Conservation (phyloP, 129 eudicot genomes). For the Mikania micrantha region DNA sequence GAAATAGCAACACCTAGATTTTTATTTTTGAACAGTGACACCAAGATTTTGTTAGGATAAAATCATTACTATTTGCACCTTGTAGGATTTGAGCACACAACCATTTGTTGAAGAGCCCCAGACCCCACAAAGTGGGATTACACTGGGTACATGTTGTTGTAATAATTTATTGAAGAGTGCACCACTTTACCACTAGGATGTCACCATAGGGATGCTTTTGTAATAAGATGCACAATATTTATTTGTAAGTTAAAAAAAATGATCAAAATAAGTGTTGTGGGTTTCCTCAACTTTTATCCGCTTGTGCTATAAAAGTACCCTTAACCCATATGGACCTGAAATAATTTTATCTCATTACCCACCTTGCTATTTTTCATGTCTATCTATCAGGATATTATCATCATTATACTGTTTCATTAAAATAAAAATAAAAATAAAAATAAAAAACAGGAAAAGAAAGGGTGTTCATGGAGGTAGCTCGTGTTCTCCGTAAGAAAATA, state of each 20-base stretch:
- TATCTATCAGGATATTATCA: background rate
- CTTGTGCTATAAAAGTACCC: background rate
- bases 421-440: background rate
- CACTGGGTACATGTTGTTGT: no score
- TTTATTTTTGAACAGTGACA: no score
- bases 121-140: no score
- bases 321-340: background rate
- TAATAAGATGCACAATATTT: background rate
- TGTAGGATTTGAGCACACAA: no score
- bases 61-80: no score
- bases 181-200: no score
- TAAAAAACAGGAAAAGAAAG: constrained; percentile 76
- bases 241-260: background rate
- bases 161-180: no score
- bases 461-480: constrained; percentile 87
- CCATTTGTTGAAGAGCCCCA: no score
- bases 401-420: background rate
- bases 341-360: background rate
- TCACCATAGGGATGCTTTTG: no score
- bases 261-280: background rate
- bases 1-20: no score
- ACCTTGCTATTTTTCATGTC: background rate
- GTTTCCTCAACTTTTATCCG: background rate
- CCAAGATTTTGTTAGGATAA: no score
- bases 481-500: constrained; percentile 71